These are phyloP conservation scores for Hericium alpestre DNA, from an alignment of 768 basidiomycete genomes.

Conservation along the genomic window DNA sequence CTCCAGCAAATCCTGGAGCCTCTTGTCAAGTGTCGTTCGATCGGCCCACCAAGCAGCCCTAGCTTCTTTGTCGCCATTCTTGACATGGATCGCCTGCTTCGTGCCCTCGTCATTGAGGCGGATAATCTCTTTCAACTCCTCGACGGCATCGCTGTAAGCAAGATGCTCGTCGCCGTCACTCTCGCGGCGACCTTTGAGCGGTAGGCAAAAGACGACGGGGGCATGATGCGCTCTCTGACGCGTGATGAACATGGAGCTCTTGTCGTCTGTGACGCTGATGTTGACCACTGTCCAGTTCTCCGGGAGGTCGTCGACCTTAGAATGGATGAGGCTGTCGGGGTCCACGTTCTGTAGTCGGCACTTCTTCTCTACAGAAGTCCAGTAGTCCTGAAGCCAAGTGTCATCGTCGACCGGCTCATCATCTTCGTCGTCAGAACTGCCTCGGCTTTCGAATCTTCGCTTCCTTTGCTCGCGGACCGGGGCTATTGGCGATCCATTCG, in stretches of 20 bases:
- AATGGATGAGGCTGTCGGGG: constrained; percentile 30
- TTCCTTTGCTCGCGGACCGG: constrained; percentile 5
- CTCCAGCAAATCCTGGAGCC: constrained; percentile 62
- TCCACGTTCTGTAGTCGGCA: constrained; percentile 40
- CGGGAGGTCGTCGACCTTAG: constrained; percentile 43
- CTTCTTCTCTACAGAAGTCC: constrained; percentile 45
- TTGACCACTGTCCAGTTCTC: constrained; percentile 75
- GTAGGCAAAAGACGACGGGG: constrained; percentile 81
- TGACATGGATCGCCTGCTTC: constrained; percentile 60
- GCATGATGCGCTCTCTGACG: constrained; percentile 53
- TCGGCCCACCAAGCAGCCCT: constrained; percentile 81
- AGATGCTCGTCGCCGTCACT: constrained; percentile 62
- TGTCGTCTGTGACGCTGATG: constrained; percentile 75
- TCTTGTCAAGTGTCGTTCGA: constrained; percentile 61
- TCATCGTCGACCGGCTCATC: constrained; percentile 24
- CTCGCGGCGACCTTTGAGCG: constrained; percentile 75
- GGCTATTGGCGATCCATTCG: constrained; percentile 33
- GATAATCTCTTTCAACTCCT: constrained; percentile 74
- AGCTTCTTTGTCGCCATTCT: constrained; percentile 52
- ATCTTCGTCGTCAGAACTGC: constrained; percentile 23
- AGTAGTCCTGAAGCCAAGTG: constrained; percentile 41
- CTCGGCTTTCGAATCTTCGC: constrained; percentile 6
- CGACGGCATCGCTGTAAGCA: constrained; percentile 60
- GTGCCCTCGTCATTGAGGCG: constrained; percentile 68
- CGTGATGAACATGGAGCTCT: constrained; percentile 72